Conservation (phyloP, 768 basidiomycete genomes). For the Rhodosporidiobolus sp. region DNA sequence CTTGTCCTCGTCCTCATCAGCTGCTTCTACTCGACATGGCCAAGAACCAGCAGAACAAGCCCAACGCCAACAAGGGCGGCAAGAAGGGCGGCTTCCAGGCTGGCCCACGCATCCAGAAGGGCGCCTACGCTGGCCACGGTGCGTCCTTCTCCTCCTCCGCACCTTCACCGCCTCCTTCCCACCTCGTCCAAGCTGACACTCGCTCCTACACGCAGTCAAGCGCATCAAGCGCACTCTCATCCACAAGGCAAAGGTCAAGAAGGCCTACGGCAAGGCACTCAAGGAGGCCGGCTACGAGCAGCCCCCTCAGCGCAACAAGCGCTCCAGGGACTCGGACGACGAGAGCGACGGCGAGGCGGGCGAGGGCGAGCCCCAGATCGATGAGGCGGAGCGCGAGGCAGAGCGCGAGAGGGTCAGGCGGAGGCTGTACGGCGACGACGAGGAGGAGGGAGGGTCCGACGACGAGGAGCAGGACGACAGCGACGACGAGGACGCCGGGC, state of each 20-base stretch:
- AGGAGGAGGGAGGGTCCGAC: slow-evolving; percentile 27
- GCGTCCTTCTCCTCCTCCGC: neutral
- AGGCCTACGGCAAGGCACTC: slow-evolving; percentile 32
- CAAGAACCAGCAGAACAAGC: neutral
- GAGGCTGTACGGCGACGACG: slow-evolving; percentile 33
- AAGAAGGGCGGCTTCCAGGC: slow-evolving; percentile 33
- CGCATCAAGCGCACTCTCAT: slow-evolving; percentile 39
- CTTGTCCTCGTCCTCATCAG: neutral
- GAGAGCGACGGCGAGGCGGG: slow-evolving; percentile 5
- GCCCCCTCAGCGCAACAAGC: neutral
- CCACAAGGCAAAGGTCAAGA: slow-evolving; percentile 41
- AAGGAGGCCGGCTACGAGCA: slow-evolving; percentile 33
- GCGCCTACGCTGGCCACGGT: slow-evolving; percentile 38
- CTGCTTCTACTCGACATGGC: neutral
- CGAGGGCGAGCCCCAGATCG: slow-evolving; percentile 17
- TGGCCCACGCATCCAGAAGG: slow-evolving; percentile 34
- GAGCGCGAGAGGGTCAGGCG: slow-evolving; percentile 29
- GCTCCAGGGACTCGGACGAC: neutral
- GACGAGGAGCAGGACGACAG: slow-evolving; percentile 17
- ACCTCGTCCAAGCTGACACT: neutral
- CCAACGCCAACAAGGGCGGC: neutral
- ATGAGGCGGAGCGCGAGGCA: slow-evolving; percentile 19
- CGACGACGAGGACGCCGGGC: slow-evolving; percentile 14
- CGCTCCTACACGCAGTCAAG: neutral
- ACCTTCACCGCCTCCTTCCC: neutral